Base-by-base conservation (phyloP, 108 stramenopile genomes). In the Cylindrotheca fusiformis region DNA sequence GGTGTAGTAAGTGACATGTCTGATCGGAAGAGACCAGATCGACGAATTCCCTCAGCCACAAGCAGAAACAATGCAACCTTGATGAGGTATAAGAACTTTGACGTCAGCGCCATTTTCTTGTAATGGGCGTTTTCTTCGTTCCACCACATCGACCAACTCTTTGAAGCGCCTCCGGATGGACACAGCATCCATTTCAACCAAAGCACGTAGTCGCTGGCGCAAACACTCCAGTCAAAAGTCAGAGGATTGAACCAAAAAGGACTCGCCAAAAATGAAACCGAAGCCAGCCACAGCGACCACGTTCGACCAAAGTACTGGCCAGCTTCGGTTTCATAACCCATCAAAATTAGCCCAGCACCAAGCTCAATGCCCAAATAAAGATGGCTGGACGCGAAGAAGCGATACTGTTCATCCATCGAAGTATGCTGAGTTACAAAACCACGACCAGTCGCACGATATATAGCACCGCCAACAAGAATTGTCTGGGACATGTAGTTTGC, bases 171-270 rank as follows among this genome's bases (percentile, higher is more conserved):
- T 55, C 90, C 92, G 59, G 90, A 76, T 6, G 72, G 78, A 14
- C 95, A 85, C 48, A 71, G 76, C 81, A 97, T 95, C 98, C 98
- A 99, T 22, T 78, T 62, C 4, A 93, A 56, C 77, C 87, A 97
- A 4, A 82, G 78, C 23, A 65, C 61, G 77, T 96, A 97, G 73
- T 97, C 97, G 26, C 70, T 53, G 19, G 64, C 46, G 32, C 93
- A 91, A 55, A 90, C 85, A 62, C 87, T 84, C 96, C 96, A 99
- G 51, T 97, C 96, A 65, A 97, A 97, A 5, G 94, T 95, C 36
- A 96, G 81, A n/a, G 98, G 98, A 61, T 99, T 99, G 79, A 99
- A 99, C 98, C 98, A 99, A 83, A 99, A 97, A 20, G 98, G 98
- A 53, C 96, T 95, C 19, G 91, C 90, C n/a, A 97, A 72, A 79